Percentiles rank a stretch among this genome's conserved stretches.
Conservation (phyloP, 129 eudicot species). For the Flaveria linearis region DNA sequence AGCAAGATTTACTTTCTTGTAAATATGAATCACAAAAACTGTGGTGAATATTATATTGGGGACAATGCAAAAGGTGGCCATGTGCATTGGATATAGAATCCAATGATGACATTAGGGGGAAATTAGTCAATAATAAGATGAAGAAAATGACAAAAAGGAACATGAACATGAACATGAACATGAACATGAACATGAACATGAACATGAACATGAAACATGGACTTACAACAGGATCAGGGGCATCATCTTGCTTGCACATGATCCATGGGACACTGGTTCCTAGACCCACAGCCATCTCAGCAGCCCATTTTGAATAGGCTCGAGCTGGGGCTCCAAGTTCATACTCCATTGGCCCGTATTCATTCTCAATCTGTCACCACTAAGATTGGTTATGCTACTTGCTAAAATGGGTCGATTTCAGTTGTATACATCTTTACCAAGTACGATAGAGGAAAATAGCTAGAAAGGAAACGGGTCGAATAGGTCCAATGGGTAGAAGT, state of each 20-base stretch:
- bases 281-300: conserved; percentile 85
- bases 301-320: conserved; percentile 90
- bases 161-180: conserved; percentile 8
- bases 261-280: conserved; percentile 97
- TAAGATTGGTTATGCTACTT: conserved; percentile 1
- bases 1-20: conserved; percentile 27
- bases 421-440: not conserved
- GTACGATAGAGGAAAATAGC: not conserved
- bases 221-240: conserved; percentile 98
- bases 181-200: not conserved
- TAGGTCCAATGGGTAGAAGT: not conserved
- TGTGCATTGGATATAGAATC: conserved; percentile 48
- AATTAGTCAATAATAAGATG: conserved; percentile 29
- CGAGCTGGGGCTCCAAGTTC: conserved; percentile 87
- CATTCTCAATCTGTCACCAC: conserved; percentile 83
- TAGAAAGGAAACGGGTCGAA: not conserved
- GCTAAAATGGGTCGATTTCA: not conserved
- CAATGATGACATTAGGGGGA: conserved; percentile 30
- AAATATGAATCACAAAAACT: conserved; percentile 14
- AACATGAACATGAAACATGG: conserved; percentile 9
- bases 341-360: conserved; percentile 95
- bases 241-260: conserved; percentile 99
- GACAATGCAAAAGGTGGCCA: conserved; percentile 42
- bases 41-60: conserved; percentile 27
- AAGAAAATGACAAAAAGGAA: conserved; percentile 36